Conservation (phyloP, 257 asterid species). For the Lithospermum erythrorhizon region DNA sequence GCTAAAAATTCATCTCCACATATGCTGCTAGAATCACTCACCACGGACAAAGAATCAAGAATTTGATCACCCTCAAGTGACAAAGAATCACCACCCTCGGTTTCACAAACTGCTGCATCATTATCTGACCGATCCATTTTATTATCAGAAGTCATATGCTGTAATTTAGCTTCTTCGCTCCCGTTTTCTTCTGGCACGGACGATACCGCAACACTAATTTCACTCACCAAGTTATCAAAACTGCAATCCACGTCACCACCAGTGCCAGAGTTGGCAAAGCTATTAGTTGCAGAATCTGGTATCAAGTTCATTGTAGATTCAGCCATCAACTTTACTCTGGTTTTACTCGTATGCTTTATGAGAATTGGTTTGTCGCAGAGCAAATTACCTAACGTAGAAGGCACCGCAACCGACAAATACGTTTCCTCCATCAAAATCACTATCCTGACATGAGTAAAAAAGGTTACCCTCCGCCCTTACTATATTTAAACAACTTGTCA, state of each 20-base stretch:
- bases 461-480: conserved; percentile 35
- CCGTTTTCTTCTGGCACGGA: conserved; percentile 15
- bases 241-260: conserved; percentile 19
- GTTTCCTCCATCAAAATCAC: conserved; percentile 47
- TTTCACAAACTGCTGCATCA: conserved; percentile 34
- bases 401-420: conserved; percentile 40
- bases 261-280: conserved; percentile 20
- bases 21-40: conserved; percentile 76
- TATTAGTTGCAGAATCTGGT: conserved; percentile 24
- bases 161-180: conserved; percentile 14
- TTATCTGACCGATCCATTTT: conserved; percentile 29
- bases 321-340: conserved; percentile 30
- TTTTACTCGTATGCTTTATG: conserved; percentile 32
- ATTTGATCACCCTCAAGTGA: conserved; percentile 28
- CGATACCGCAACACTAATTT: conserved; percentile 12
- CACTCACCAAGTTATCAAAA: conserved; percentile 15
- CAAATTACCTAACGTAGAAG: conserved; percentile 46
- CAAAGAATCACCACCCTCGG: conserved; percentile 30
- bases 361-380: conserved; percentile 21
- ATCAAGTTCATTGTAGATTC: conserved; percentile 22
- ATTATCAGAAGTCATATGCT: conserved; percentile 20
- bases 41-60: conserved; percentile 63
- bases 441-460: conserved; percentile 22
- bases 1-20: conserved; percentile 69
- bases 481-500: conserved; percentile 38